phyloP scores from a whole-genome alignment of 177 flowering plant genomes.

The Vitis hybrid region DNA sequence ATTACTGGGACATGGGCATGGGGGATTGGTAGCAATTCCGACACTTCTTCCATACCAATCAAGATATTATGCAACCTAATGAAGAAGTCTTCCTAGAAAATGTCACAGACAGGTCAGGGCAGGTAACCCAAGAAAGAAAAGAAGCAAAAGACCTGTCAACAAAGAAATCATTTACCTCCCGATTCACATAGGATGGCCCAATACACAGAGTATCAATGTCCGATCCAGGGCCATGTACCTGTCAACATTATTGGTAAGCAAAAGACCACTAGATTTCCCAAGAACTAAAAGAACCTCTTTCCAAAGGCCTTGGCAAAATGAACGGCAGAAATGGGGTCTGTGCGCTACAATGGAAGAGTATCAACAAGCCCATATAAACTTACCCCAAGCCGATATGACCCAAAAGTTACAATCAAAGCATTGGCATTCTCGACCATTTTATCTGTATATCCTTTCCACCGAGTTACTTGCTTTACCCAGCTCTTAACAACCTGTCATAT shows the following conservation, averaged over 20 bases:
- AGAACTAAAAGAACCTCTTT: no score
- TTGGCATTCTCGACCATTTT: slow-evolving; percentile 30
- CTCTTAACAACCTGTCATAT: slow-evolving; percentile 19
- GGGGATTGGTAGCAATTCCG: slow-evolving; percentile 42
- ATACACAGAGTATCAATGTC: slow-evolving; percentile 34
- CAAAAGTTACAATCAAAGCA: slow-evolving; percentile 27
- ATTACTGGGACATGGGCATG: slow-evolving; percentile 59
- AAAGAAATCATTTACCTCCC: slow-evolving; percentile 25
- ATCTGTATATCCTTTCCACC: slow-evolving; percentile 23
- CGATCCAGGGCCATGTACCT: slow-evolving; percentile 34
- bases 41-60: slow-evolving; percentile 34
- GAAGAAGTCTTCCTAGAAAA: slow-evolving; percentile 44
- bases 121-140: not conserved
- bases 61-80: slow-evolving; percentile 33
- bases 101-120: not conserved
- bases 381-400: slow-evolving; percentile 31
- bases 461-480: slow-evolving; percentile 28
- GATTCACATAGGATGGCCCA: slow-evolving; percentile 31
- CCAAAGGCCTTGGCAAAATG: no score
- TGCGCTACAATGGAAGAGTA: not conserved
- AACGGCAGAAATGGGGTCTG: no score
- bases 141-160: not conserved
- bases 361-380: not conserved
- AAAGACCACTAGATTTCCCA: no score
- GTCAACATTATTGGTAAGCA: not conserved